A percentile compares a stretch with the other conserved stretches of the same genome.
Conservation (phyloP, 2,329 filamentous ascomycete species). For the Mollisia scopiformis region DNA sequence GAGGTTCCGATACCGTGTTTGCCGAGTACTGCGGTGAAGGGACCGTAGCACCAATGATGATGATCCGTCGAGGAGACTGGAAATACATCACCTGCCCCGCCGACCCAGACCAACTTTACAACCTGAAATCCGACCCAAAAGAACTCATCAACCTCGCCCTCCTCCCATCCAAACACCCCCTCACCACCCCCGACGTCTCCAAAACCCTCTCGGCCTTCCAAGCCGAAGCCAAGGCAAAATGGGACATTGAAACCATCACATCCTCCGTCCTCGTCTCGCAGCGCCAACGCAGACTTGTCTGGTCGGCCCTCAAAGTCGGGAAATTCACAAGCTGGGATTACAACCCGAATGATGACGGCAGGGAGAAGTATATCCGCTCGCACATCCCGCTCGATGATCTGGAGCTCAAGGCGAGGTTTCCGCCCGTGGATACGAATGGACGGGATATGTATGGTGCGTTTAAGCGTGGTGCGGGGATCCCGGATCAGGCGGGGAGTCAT, state of each 20-base stretch:
- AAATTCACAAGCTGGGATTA: conserved; percentile 84
- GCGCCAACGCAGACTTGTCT: conserved; percentile 77
- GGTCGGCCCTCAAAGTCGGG: conserved; percentile 77
- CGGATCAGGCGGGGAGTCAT: conserved; percentile 22
- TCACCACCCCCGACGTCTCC: conserved; percentile 37
- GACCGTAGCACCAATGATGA: conserved; percentile 85
- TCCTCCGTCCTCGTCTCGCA: conserved; percentile 75
- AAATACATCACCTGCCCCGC: conserved; percentile 88
- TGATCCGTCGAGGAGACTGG: conserved; percentile 89
- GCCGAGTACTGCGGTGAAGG: conserved; percentile 96
- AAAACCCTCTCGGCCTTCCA: conserved; percentile 64
- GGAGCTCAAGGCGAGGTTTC: conserved; percentile 75
- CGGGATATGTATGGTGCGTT: conserved; percentile 13
- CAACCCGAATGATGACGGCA: conserved; percentile 72
- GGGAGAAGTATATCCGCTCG: conserved; percentile 80
- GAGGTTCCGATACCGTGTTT: conserved; percentile 81
- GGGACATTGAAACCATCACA: conserved; percentile 82
- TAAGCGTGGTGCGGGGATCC: conserved; percentile 4
- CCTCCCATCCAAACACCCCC: conserved; percentile 39
- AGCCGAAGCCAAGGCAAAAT: conserved; percentile 72
- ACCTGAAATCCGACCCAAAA: conserved; percentile 67
- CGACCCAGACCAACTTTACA: conserved; percentile 83
- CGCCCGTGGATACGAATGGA: conserved; percentile 55
- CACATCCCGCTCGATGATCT: conserved; percentile 81
- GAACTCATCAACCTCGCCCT: conserved; percentile 42